Evolutionary conservation across 495 filamentous ascomycete species (phyloP), one percentile per base, ranked within the genome.

Genomic region (Parathielavia appendiculata): DNA sequence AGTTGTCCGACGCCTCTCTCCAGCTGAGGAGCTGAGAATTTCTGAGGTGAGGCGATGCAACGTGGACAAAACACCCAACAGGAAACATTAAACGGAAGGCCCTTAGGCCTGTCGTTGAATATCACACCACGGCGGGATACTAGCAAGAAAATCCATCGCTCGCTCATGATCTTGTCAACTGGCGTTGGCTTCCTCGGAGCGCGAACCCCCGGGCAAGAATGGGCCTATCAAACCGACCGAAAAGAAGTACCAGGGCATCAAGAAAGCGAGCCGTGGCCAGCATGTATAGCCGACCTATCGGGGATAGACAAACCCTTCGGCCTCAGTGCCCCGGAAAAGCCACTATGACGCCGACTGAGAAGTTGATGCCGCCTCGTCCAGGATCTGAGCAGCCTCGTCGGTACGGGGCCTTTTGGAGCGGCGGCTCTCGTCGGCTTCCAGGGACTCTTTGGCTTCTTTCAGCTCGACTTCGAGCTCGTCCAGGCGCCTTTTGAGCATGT

Each of bases 401-500:
- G 75, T 47, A 8, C 71, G 70, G 11, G 64, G 61, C 60, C 58
- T 75, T 63, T 76, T 76, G 35, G 68, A 66, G 35, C 67, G 69
- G 54, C 71, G 66, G 13, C 39, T 61, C 45, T 77, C 75, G 11
- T 70, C 58, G 4, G 61, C 60, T 43, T 72, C 69, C 14, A 58
- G 51, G 34, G 75, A 67, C 20, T 65, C 73, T 55, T 74, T 77
- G 12, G 71, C 66, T 0, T 74, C 71, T 38, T 73, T 73, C 1
- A 78, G 69, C 63, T 79, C 77, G 49, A 75, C 70, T 67, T 96
- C 92, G 35, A 91, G 75, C 56, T 96, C 91, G 41, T 87, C 85
- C 7, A 97, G 77, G 47, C 88, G 82, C 51, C 85, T 79, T 72
- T 95, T 95, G 23, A 97, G 79, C 45, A 88, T 87, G 43, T 89